A percentile compares a stretch with the other conserved stretches of the same genome.
Evolutionary conservation across 2,329 filamentous ascomycete genomes (phyloP).

Genomic region (Corynespora cassiicola): DNA sequence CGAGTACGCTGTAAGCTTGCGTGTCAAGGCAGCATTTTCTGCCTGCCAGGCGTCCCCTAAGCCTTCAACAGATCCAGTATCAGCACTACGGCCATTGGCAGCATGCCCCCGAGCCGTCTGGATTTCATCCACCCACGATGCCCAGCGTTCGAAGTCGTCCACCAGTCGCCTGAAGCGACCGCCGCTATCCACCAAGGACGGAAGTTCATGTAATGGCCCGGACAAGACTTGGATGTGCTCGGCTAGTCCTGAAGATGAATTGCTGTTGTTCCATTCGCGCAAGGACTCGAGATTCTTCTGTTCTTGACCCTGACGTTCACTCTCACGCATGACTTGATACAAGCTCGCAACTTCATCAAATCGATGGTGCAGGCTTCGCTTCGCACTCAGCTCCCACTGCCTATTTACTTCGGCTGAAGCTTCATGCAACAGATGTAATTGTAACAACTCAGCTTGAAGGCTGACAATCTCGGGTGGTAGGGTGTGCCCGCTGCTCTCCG

Average conservation of each 20-base stretch:
- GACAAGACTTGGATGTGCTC: slow-evolving; percentile 45
- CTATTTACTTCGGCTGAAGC: slow-evolving; percentile 24
- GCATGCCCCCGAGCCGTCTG: slow-evolving; percentile 24
- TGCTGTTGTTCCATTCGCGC: slow-evolving; percentile 39
- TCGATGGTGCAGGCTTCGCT: slow-evolving; percentile 31
- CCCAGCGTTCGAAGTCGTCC: slow-evolving; percentile 41
- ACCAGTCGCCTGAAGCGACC: slow-evolving; percentile 40
- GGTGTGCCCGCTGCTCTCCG: slow-evolving; percentile 19
- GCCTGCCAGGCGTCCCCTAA: slow-evolving; percentile 42
- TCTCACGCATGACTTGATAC: slow-evolving; percentile 41
- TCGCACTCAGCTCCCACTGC: slow-evolving; percentile 43
- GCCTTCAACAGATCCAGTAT: slow-evolving; percentile 30
- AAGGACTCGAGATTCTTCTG: slow-evolving; percentile 45
- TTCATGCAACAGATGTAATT: slow-evolving; percentile 45
- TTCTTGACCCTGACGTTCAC: slow-evolving; percentile 43
- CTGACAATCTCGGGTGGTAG: slow-evolving; percentile 36
- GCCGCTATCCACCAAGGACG: slow-evolving; percentile 35
- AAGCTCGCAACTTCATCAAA: slow-evolving; percentile 47
- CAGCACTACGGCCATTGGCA: slow-evolving; percentile 7
- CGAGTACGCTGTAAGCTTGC: slow-evolving; percentile 39
- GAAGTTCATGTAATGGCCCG: slow-evolving; percentile 43
- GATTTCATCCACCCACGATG: slow-evolving; percentile 33
- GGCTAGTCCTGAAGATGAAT: slow-evolving; percentile 31
- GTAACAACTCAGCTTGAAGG: slow-evolving; percentile 47
- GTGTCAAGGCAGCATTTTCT: slow-evolving; percentile 39